Evolutionary conservation across 2,329 filamentous ascomycete species (phyloP).

Genomic region (Hypocrella siamensis): DNA sequence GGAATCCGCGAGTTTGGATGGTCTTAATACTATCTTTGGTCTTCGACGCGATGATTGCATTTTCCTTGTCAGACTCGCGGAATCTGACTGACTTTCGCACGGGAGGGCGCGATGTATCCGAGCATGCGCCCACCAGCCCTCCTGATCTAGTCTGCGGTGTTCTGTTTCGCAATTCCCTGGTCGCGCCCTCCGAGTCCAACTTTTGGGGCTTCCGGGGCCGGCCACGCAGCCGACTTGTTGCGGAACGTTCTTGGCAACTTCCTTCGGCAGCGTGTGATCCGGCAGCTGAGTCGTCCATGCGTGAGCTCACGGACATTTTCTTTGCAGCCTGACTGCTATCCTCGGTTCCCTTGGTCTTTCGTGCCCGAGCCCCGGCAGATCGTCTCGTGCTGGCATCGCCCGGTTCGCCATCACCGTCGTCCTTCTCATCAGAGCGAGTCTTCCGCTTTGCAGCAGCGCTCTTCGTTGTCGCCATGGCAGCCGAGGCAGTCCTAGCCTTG

Average conservation of each 20-base stretch:
- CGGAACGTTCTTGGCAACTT: conserved; percentile 8
- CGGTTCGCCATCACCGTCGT: conserved; percentile 25
- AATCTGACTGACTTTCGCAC: conserved; percentile 48
- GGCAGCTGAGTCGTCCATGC: neutral
- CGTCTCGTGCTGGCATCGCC: conserved; percentile 17
- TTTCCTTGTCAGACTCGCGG: conserved; percentile 50
- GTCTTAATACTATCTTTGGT: conserved; percentile 18
- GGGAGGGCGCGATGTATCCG: conserved; percentile 23
- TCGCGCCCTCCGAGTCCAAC: no score
- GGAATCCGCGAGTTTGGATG: conserved; percentile 14
- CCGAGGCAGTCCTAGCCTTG: conserved; percentile 25
- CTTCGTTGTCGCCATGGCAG: conserved; percentile 15
- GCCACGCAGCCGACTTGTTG: conserved; percentile 17
- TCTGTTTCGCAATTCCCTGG: conserved; percentile 10
- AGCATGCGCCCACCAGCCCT: conserved; percentile 1
- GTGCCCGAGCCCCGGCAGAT: conserved; percentile 24
- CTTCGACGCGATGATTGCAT: conserved; percentile 29
- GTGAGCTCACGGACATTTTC: no score
- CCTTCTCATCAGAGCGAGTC: conserved; percentile 34
- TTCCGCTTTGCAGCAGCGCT: conserved; percentile 29
- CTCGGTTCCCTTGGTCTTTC: conserved; percentile 21
- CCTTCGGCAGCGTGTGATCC: neutral
- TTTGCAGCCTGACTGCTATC: no score
- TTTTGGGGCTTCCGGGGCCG: conserved; percentile 24
- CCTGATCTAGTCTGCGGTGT: conserved; percentile 5